Base-by-base conservation (phyloP, 345 rosid genomes). In the Hevea brasiliensis region DNA sequence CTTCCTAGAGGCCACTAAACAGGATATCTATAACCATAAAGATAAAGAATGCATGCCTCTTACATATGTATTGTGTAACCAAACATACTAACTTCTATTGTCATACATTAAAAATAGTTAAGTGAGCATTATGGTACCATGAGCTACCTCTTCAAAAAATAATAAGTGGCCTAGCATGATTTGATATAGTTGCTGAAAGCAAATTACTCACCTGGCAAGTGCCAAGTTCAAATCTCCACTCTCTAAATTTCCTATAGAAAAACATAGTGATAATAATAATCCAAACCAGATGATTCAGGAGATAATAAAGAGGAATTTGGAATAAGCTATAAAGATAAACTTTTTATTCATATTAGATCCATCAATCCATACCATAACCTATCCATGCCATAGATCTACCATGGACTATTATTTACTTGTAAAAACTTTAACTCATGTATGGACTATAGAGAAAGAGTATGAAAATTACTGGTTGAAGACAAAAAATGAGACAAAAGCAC, bases 391-490 rank as follows among this genome's bases (percentile, higher is more conserved):
- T 60, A 17, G 64, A 60, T 60, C 44, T 61, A 63, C 35, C 26
- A 21, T 63, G 35, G 17, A 50, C 75, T 11, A 13, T 47, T 14
- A 47, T 50, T 6, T 50, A 17, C 20, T 50, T 12, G 5, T 50
- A 6, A 50, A 50, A 50, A 50, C 4, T 50, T 14, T 5, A 14
- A 50, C 3, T 1, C 1, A 6, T 17, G 17, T 15, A 17, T 45
- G 3, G 2, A 45, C 2, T 62, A 56, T 44, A 57, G 12, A 57
- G 29, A 13, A 57, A 23, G 61, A 5, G 57, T 4, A 8, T 56
- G 60, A 70, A 64, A 13, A 81, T 35, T 24, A 11, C 40, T 75
- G 74, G 56, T 48, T 20, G 40, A 54, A 44, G 35, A 71, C 73
- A 61, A 64, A 17, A 23, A 64, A 64, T 12, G 21, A 42, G 75